Conservation (phyloP, 2,329 filamentous ascomycete genomes). For the Dendrostoma leiphaemia region DNA sequence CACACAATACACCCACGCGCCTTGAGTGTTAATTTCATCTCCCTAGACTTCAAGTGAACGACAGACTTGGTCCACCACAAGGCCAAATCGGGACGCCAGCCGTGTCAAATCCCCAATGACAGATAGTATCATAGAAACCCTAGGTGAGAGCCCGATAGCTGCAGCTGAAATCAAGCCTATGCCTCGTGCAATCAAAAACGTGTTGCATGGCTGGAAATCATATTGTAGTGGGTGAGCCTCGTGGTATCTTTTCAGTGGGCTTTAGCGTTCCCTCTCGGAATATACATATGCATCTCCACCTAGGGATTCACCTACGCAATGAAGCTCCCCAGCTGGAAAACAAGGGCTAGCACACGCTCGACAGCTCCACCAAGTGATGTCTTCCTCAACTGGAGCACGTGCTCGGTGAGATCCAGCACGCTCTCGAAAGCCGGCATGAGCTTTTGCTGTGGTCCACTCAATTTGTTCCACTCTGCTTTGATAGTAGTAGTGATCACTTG, state of each 20-base stretch:
- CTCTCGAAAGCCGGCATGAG: conserved; percentile 7
- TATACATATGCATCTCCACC: no score
- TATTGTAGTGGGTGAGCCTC: neutral
- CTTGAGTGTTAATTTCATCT: neutral
- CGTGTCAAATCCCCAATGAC: neutral
- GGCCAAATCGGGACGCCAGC: neutral
- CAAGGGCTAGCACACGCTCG: conserved; percentile 8
- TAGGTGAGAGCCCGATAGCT: neutral
- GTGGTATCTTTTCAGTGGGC: neutral
- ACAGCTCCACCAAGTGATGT: conserved; percentile 8
- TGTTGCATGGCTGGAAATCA: neutral
- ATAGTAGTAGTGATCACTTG: neutral
- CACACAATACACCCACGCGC: neutral
- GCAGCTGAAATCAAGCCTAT: neutral
- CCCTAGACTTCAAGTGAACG: neutral
- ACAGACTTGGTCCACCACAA: neutral
- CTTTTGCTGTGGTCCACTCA: neutral
- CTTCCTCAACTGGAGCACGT: conserved; percentile 8
- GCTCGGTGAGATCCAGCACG: conserved; percentile 11
- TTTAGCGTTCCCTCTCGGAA: no score
- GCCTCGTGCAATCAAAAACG: neutral
- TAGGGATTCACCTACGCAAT: conserved; percentile 15
- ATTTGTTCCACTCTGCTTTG: neutral
- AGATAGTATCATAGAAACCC: neutral
- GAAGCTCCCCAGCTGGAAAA: conserved; percentile 12